Evolutionary conservation across 768 basidiomycete genomes (phyloP).

Genomic region (Chlorophyllum brunneum): DNA sequence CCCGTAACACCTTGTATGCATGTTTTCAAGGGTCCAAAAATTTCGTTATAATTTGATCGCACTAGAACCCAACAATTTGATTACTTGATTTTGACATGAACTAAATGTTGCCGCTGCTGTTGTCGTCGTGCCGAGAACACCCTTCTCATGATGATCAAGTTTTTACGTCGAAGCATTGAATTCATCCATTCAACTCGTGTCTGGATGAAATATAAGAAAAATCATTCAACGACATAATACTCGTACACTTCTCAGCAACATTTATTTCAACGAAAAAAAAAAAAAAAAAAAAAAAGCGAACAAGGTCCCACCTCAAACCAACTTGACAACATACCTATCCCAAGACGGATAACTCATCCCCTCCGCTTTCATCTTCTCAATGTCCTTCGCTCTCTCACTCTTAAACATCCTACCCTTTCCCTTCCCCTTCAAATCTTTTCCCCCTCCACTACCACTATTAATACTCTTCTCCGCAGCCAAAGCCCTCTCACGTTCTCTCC

Average conservation of each 20-base stretch:
- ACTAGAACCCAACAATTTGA: no score
- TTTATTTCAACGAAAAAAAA: not conserved
- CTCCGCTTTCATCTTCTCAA: constrained; percentile 36
- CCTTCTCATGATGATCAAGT: no score
- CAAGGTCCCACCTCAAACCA: not conserved
- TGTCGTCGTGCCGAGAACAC: no score
- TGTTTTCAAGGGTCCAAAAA: no score
- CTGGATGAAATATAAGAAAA: no score
- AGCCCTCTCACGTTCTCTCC: constrained; percentile 1
- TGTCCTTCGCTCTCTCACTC: constrained; percentile 26
- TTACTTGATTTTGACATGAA: no score
- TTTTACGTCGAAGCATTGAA: no score
- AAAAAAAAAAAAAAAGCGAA: not conserved
- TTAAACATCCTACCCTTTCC: constrained; percentile 21
- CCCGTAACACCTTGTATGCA: no score
- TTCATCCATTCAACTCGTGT: no score
- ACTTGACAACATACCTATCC: constrained; percentile 58
- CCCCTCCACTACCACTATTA: constrained; percentile 17
- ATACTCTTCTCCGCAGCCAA: constrained; percentile 5
- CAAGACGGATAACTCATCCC: constrained; percentile 56
- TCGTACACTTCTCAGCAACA: constrained; percentile 4
- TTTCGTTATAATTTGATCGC: no score
- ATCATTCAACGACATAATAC: constrained; percentile 1
- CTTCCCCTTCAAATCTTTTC: not conserved
- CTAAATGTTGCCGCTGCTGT: no score